A percentile compares a stretch with the other conserved stretches of the same genome.
Evolutionary conservation across 768 basidiomycete genomes (phyloP).

Genomic region (Amanita fuliginea): DNA sequence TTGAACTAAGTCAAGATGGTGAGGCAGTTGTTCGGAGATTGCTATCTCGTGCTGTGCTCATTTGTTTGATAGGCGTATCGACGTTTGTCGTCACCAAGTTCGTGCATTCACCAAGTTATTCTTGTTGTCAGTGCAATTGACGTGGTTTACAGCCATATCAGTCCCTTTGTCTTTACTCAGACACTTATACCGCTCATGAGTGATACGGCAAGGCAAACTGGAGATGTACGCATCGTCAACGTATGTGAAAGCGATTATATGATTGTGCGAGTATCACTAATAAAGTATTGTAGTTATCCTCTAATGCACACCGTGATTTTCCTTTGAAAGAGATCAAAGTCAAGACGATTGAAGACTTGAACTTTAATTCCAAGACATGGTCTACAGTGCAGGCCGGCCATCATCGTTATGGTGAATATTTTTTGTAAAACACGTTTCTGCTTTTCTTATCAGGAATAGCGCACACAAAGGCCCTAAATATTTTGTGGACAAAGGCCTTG

Average conservation of each 20-base stretch:
- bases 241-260: constrained; percentile 21
- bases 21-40: not conserved
- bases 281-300: constrained; percentile 19
- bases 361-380: constrained; percentile 18
- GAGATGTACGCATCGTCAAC: constrained; percentile 51
- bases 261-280: not conserved
- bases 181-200: constrained; percentile 41
- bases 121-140: not conserved
- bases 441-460: constrained; percentile 17
- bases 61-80: constrained; percentile 22
- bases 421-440: not conserved
- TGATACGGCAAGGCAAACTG: constrained; percentile 32
- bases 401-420: constrained; percentile 21
- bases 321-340: constrained; percentile 14
- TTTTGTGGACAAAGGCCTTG: constrained; percentile 38
- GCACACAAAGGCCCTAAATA: constrained; percentile 37
- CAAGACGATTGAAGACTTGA: constrained; percentile 22
- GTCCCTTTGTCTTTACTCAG: constrained; percentile 43
- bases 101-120: constrained; percentile 5
- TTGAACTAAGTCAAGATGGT: constrained; percentile 10
- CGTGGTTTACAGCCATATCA: constrained; percentile 30
- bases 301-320: constrained; percentile 15
- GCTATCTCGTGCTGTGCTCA: constrained; percentile 8
- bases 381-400: constrained; percentile 8
- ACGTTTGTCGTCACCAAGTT: constrained; percentile 36